phyloP scores from a whole-genome alignment of 257 asterid genomes.

The Jaltomata sinuosa region DNA sequence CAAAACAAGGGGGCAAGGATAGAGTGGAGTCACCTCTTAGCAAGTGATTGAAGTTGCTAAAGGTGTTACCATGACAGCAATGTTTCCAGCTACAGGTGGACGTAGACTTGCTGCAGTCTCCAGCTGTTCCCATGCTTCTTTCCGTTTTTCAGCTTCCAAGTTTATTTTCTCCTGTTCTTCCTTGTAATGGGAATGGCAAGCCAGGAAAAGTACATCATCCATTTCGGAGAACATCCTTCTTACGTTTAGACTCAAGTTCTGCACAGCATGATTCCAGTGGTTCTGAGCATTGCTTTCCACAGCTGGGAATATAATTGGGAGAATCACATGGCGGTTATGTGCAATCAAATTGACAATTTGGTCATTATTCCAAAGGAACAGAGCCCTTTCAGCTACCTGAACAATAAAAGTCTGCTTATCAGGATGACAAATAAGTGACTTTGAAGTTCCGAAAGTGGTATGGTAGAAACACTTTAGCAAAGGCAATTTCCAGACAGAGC shows the following conservation, averaged over 20 bases:
- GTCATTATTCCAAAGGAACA: conserved; percentile 17
- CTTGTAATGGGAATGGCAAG: conserved; percentile 47
- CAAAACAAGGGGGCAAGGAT: background rate
- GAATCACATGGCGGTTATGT: conserved; percentile 59
- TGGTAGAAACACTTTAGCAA: background rate
- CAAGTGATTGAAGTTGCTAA: conserved; percentile 15
- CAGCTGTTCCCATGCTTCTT: conserved; percentile 51
- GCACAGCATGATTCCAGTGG: conserved; percentile 83
- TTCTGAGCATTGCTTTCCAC: conserved; percentile 50
- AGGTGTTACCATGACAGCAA: conserved; percentile 54
- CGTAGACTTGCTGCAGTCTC: conserved; percentile 45
- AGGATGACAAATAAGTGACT: background rate
- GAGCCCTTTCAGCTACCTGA: conserved; percentile 91
- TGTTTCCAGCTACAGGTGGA: conserved; percentile 52
- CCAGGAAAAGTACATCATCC: conserved; percentile 50
- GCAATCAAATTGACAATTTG: conserved; percentile 56
- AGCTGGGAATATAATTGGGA: conserved; percentile 74
- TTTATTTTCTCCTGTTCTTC: conserved; percentile 38
- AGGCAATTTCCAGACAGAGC: background rate
- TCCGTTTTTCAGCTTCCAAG: conserved; percentile 30
- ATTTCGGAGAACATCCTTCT: conserved; percentile 60
- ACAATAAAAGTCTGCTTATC: background rate
- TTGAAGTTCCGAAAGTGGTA: background rate
- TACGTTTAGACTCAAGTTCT: conserved; percentile 59
- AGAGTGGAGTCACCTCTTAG: conserved; percentile 2